Percentiles rank a stretch among this genome's conserved stretches.
phyloP scores from a whole-genome alignment of 139 green algal genomes.

The Closterium sp. region DNA sequence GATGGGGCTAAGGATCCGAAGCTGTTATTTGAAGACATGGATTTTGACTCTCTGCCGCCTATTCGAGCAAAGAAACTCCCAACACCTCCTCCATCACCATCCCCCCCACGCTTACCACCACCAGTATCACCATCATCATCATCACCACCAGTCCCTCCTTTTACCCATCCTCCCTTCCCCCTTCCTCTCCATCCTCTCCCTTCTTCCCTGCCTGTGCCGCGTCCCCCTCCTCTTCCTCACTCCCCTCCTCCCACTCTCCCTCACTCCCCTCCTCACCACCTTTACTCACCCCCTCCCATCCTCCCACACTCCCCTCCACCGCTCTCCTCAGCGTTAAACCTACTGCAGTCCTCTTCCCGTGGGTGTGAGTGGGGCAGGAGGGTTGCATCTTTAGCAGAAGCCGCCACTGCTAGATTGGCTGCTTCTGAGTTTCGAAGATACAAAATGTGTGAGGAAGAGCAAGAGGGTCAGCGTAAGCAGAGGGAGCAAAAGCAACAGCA shows the following conservation, averaged over 20 bases:
- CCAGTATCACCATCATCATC: no score
- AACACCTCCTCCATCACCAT: neutral
- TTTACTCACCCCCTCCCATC: neutral
- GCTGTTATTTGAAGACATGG: neutral
- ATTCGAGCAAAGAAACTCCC: neutral
- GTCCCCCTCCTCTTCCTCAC: neutral
- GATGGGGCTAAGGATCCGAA: neutral
- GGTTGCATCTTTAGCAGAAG: neutral
- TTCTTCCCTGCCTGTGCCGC: neutral
- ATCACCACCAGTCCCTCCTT: neutral
- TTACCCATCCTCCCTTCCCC: neutral
- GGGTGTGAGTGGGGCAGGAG: neutral
- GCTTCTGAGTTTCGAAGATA: neutral
- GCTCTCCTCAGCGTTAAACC: neutral
- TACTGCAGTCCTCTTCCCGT: neutral
- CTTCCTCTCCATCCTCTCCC: neutral
- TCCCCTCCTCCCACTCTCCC: neutral
- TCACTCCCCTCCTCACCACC: neutral
- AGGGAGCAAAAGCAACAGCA: neutral
- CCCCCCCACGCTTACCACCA: neutral
- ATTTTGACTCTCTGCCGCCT: neutral
- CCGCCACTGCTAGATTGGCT: neutral
- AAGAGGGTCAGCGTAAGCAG: neutral
- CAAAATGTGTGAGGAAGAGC: neutral
- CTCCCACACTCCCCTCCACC: neutral